Evolutionary conservation across 805 yeast genomes (phyloP).

Genomic region (Candida methanosorbosa): DNA sequence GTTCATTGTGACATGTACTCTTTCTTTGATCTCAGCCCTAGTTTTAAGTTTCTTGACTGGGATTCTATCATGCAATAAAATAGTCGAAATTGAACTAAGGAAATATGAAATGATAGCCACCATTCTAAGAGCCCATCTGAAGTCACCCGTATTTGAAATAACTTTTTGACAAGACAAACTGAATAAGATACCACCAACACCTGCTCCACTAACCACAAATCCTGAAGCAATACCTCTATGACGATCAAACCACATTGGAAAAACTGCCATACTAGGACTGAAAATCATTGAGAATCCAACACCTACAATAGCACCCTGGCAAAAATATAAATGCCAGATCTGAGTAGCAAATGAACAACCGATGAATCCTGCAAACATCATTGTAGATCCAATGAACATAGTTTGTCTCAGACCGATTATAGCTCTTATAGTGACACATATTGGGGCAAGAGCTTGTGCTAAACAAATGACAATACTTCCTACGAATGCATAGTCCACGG

Average conservation of each 20-base stretch:
- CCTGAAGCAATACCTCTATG: constrained; percentile 34
- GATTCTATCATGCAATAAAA: constrained; percentile 37
- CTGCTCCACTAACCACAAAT: constrained; percentile 30
- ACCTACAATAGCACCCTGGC: constrained; percentile 47
- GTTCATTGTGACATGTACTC: constrained; percentile 7
- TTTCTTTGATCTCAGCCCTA: constrained; percentile 5
- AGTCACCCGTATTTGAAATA: constrained; percentile 30
- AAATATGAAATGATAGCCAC: constrained; percentile 31
- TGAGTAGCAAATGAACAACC: constrained; percentile 34
- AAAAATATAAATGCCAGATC: constrained; percentile 40
- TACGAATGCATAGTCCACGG: constrained; percentile 47
- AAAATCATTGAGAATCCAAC: constrained; percentile 40
- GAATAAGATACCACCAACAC: constrained; percentile 32
- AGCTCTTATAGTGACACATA: constrained; percentile 12
- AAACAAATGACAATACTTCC: constrained; percentile 41
- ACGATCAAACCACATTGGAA: constrained; percentile 49
- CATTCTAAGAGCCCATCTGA: constrained; percentile 35
- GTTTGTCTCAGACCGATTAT: constrained; percentile 12
- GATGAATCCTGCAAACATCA: constrained; percentile 39
- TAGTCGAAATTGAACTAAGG: constrained; percentile 28
- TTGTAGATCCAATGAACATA: constrained; percentile 25
- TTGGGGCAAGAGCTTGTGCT: constrained; percentile 17
- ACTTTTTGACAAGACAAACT: constrained; percentile 27
- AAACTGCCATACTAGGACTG: constrained; percentile 37
- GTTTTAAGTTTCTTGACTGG: constrained; percentile 9